These are phyloP conservation scores for Castanopsis chinensis DNA, from an alignment of 306 rosid genomes.

Conservation along the genomic window DNA sequence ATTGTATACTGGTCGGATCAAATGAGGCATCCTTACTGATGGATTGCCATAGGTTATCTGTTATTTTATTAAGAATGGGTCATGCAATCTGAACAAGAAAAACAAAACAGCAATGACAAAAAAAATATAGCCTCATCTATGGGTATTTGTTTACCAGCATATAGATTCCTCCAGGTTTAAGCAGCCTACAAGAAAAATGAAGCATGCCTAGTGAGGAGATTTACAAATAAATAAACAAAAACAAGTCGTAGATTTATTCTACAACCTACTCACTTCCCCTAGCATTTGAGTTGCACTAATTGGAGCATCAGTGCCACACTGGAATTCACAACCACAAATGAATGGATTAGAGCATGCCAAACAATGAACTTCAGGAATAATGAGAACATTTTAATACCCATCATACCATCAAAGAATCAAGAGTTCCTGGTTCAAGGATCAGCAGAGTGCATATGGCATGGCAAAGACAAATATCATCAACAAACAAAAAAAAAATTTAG, in stretches of 20 bases:
- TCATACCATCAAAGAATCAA: slow-evolving; percentile 95
- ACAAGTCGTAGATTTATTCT: slow-evolving; percentile 2
- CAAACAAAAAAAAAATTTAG: slow-evolving; percentile 16
- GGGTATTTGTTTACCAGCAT: slow-evolving; percentile 65
- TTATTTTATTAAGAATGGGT: slow-evolving; percentile 23
- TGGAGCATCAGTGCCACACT: slow-evolving; percentile 89
- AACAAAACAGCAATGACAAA: slow-evolving; percentile 11
- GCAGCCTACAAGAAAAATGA: slow-evolving; percentile 60
- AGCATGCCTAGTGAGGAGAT: slow-evolving; percentile 13
- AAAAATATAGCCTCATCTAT: slow-evolving; percentile 10
- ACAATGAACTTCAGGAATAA: slow-evolving; percentile 5
- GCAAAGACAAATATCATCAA: slow-evolving; percentile 30
- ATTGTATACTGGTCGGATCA: slow-evolving; percentile 54
- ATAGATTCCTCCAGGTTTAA: slow-evolving; percentile 89
- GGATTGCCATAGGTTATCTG: slow-evolving; percentile 98
- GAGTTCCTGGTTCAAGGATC: slow-evolving; percentile 66
- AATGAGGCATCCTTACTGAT: slow-evolving; percentile 79
- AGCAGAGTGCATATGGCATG: slow-evolving; percentile 25
- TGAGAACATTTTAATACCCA: slow-evolving; percentile 19
- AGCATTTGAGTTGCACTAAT: slow-evolving; percentile 89
- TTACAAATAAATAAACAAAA: slow-evolving; percentile 6
- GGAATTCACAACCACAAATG: slow-evolving; percentile 20
- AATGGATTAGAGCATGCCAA: slow-evolving; percentile 30
- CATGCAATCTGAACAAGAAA: neutral
- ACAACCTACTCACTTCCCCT: slow-evolving; percentile 98